Evolutionary conservation across 1,284 basidiomycete genomes (phyloP).

Genomic region (Moesziomyces aphidis): DNA sequence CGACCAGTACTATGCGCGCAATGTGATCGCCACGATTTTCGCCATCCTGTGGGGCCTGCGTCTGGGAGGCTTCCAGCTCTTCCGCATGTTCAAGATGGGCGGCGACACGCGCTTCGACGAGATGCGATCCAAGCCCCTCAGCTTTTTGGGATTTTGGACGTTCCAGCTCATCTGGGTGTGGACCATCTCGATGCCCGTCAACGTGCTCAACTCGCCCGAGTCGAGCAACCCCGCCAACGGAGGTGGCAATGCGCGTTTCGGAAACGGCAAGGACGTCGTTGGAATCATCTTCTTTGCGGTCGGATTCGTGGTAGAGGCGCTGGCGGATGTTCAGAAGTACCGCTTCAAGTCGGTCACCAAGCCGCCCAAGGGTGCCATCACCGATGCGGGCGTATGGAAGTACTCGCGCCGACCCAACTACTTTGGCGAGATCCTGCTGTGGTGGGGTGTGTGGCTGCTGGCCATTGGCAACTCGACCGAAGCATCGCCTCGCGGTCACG

Average conservation of each 20-base stretch:
- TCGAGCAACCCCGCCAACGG: slow-evolving; percentile 38
- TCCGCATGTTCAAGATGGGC: slow-evolving; percentile 64
- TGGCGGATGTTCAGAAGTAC: slow-evolving; percentile 76
- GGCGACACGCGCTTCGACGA: slow-evolving; percentile 64
- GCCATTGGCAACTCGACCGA: slow-evolving; percentile 37
- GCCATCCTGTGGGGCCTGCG: slow-evolving; percentile 71
- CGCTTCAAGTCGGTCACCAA: slow-evolving; percentile 52
- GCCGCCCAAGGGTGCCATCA: slow-evolving; percentile 57
- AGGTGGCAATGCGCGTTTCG: slow-evolving; percentile 45
- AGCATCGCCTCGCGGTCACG: slow-evolving; percentile 22
- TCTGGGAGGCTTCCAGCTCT: slow-evolving; percentile 63
- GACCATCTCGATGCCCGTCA: slow-evolving; percentile 57
- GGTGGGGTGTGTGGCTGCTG: slow-evolving; percentile 58
- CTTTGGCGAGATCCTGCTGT: slow-evolving; percentile 76
- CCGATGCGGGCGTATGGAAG: slow-evolving; percentile 51
- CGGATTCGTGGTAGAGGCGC: slow-evolving; percentile 75
- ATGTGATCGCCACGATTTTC: slow-evolving; percentile 72
- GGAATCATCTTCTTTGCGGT: slow-evolving; percentile 77
- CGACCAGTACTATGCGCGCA: slow-evolving; percentile 73
- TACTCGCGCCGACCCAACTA: slow-evolving; percentile 75
- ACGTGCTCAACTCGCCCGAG: slow-evolving; percentile 57
- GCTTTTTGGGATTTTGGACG: slow-evolving; percentile 48
- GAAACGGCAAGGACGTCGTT: slow-evolving; percentile 73
- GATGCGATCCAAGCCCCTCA: slow-evolving; percentile 58
- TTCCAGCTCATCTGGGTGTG: slow-evolving; percentile 62